phyloP scores from a whole-genome alignment of 345 rosid genomes.

The Salix koriyanagi region DNA sequence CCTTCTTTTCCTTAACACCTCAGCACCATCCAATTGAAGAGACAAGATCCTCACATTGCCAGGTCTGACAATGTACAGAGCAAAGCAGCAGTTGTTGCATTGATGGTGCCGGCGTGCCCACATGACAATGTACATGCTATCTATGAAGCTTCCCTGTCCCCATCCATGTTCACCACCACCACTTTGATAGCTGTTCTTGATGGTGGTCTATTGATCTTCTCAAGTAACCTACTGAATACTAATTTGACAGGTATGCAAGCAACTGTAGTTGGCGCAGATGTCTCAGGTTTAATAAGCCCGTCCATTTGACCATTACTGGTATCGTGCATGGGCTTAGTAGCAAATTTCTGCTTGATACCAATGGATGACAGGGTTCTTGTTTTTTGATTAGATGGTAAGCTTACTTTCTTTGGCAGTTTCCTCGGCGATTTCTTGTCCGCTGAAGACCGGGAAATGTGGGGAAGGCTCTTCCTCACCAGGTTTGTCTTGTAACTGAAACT shows the following conservation, averaged over 20 bases:
- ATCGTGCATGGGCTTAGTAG: slow-evolving; percentile 32
- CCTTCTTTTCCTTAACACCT: slow-evolving; percentile 11
- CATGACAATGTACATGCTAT: slow-evolving; percentile 24
- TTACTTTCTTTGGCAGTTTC: slow-evolving; percentile 52
- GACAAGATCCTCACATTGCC: slow-evolving; percentile 7
- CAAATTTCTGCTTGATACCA: slow-evolving; percentile 46
- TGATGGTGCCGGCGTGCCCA: not conserved
- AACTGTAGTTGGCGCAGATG: slow-evolving; percentile 77
- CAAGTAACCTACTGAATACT: slow-evolving; percentile 93
- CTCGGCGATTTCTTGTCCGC: slow-evolving; percentile 43
- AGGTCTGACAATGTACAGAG: not conserved
- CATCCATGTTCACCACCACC: slow-evolving; percentile 30
- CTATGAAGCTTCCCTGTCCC: slow-evolving; percentile 40
- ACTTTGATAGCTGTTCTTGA: slow-evolving; percentile 51
- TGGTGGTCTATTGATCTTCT: slow-evolving; percentile 96
- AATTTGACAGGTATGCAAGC: slow-evolving; percentile 94
- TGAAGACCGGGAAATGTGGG: slow-evolving; percentile 40
- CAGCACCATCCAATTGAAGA: slow-evolving; percentile 13
- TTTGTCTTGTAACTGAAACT: slow-evolving; percentile 39
- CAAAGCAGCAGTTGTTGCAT: no score
- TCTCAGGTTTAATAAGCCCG: slow-evolving; percentile 60
- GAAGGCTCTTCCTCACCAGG: slow-evolving; percentile 37
- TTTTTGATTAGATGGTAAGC: slow-evolving; percentile 63
- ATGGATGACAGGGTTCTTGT: slow-evolving; percentile 81
- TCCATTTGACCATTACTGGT: slow-evolving; percentile 32